Base-by-base conservation (phyloP, 2,329 filamentous ascomycete genomes). In the Penicillium sp. region DNA sequence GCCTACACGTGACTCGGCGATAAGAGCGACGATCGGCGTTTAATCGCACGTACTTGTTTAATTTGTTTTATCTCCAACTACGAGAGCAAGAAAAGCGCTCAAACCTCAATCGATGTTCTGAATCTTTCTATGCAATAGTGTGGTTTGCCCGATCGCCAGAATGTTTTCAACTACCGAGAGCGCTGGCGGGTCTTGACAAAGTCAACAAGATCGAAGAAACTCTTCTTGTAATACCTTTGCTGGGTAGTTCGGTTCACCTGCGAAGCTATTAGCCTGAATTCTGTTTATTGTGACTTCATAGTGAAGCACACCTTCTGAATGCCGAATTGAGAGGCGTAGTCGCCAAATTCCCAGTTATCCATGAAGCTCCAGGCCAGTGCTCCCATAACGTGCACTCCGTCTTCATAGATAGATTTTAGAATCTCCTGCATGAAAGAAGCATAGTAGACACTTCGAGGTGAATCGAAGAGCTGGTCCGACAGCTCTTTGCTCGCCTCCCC, bases 341-440 rank as follows among this genome's bases (percentile, higher is more conserved):
- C 71, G 0, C 81, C 81, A 60, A 83, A 85, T 49, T 83, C 81
- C 74, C 78, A 81, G 36, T 82, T 83, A 48, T 83, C 80, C 1
- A 71, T 63, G 21, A 74, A 77, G 10, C 67, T 76, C 82, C 82
- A 85, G 2, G 79, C 78, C 54, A 82, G 74, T 0, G 79, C 78
- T 0, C 81, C 82, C 2, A 79, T 70, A 1, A 84, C 78, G 45
- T 81, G 66, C 0, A 85, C 80, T 0, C 78, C 78, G 45, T 85
- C 81, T 53, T 82, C 76, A 68, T 77, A 78, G 12, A 84, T 81
- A 0, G 80, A 74, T 56, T 80, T 81, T 39, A 85, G 69, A 1
- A 79, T 75, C 59, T 84, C 82, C 0, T 72, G 76, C 64, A 85
- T 68, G 63, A 77, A 85, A 16, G 71, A 74, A 15, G 79, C 69